Percentiles rank a stretch among this genome's conserved stretches.
Conservation (phyloP, 2,329 filamentous ascomycete genomes). For the Dothideomycetes sp. region DNA sequence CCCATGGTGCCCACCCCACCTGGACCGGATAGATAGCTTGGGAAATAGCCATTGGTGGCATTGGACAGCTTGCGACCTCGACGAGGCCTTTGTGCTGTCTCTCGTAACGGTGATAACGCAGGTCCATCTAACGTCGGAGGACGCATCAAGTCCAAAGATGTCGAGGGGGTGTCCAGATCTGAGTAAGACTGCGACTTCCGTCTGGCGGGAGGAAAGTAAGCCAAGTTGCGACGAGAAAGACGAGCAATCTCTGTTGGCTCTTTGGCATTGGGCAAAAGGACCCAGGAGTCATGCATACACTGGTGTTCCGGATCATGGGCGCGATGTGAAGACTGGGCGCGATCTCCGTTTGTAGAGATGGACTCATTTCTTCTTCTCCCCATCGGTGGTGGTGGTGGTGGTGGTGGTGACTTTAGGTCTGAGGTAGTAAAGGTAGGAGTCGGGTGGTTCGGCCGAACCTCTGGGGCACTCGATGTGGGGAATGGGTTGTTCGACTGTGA, state of each 20-base stretch:
- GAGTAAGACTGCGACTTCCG: slow-evolving; percentile 67
- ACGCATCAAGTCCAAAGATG: slow-evolving; percentile 51
- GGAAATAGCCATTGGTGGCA: slow-evolving; percentile 28
- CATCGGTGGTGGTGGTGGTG: slow-evolving; percentile 10
- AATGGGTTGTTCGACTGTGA: slow-evolving; percentile 7
- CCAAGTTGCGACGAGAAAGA: slow-evolving; percentile 66
- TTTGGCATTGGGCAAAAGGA: slow-evolving; percentile 60
- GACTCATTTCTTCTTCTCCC: slow-evolving; percentile 21
- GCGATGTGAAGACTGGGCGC: slow-evolving; percentile 23
- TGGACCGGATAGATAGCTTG: slow-evolving; percentile 59
- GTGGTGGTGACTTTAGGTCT: slow-evolving; percentile 10
- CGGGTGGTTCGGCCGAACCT: slow-evolving; percentile 3
- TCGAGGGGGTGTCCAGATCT: slow-evolving; percentile 54
- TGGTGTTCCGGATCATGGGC: slow-evolving; percentile 49
- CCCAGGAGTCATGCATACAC: slow-evolving; percentile 87
- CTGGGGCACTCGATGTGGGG: slow-evolving; percentile 3
- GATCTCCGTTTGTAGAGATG: slow-evolving; percentile 22
- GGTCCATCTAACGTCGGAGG: slow-evolving; percentile 16
- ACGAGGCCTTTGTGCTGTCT: slow-evolving; percentile 26
- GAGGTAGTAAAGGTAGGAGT: slow-evolving; percentile 6
- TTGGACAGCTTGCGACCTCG: slow-evolving; percentile 26
- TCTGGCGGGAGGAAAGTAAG: slow-evolving; percentile 82
- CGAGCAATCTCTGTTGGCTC: slow-evolving; percentile 76
- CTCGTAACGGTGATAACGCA: slow-evolving; percentile 20
- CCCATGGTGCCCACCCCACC: slow-evolving; percentile 80